Conservation (phyloP, 164 flowering plant species). For the Nelumbo lutea region DNA sequence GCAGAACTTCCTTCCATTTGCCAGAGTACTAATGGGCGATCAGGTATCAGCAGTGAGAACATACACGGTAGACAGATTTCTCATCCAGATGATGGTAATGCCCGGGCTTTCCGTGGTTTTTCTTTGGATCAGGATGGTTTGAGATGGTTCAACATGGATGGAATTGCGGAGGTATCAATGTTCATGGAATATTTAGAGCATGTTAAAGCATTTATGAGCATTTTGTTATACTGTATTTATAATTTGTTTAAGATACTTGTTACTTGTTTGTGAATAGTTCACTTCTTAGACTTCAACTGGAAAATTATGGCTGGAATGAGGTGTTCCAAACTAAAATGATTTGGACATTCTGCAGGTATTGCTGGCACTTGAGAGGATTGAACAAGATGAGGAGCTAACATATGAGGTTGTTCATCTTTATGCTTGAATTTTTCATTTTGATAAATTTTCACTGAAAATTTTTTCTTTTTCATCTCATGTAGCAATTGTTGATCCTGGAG, state of each 20-base stretch:
- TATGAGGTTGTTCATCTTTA: constrained; percentile 58
- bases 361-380: constrained; percentile 82
- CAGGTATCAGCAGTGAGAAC: constrained; percentile 34
- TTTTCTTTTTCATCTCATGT: constrained; percentile 18
- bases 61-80: constrained; percentile 22
- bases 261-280: background rate
- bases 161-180: constrained; percentile 68
- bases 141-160: constrained; percentile 52
- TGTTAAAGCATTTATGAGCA: background rate
- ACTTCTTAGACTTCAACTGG: background rate
- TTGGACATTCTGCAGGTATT: constrained; percentile 46
- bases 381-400: constrained; percentile 75
- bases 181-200: background rate
- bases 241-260: no score
- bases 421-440: background rate
- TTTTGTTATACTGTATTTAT: no score
- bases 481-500: constrained; percentile 79
- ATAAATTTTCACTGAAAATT: constrained; percentile 3
- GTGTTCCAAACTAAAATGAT: background rate
- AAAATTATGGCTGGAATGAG: background rate
- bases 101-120: constrained; percentile 25
- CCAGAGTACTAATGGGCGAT: constrained; percentile 23
- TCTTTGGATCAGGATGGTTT: constrained; percentile 39
- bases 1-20: constrained; percentile 21
- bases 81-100: constrained; percentile 36